Percentiles rank a stretch among this genome's conserved stretches.
Evolutionary conservation across 2,329 filamentous ascomycete species (phyloP).

Genomic region (Penicillium griseofulvum): DNA sequence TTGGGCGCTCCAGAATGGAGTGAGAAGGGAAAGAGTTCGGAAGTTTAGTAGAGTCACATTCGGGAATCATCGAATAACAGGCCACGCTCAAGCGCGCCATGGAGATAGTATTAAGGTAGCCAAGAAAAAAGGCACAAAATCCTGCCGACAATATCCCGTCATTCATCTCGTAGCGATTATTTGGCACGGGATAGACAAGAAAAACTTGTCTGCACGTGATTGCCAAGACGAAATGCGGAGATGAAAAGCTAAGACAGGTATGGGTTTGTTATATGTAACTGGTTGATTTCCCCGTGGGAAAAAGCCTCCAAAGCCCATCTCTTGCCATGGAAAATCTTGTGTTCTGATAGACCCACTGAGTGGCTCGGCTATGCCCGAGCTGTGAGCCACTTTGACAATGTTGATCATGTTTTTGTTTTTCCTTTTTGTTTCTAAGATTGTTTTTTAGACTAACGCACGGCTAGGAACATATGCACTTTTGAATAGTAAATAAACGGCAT

Average conservation of each 20-base stretch:
- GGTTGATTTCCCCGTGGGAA: constrained; percentile 1
- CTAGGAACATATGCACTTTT: neutral
- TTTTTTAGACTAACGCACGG: neutral
- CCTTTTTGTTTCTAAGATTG: neutral
- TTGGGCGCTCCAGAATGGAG: neutral
- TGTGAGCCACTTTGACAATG: neutral
- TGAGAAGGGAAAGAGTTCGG: neutral
- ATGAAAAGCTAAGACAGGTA: neutral
- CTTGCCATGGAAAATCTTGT: neutral
- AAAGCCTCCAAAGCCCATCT: neutral
- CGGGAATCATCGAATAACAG: neutral
- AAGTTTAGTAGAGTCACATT: neutral
- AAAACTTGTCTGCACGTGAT: neutral
- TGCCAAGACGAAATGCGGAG: neutral
- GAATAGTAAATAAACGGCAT: neutral
- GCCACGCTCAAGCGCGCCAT: neutral
- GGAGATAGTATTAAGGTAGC: neutral
- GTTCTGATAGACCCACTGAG: neutral
- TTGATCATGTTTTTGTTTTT: neutral
- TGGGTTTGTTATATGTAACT: neutral
- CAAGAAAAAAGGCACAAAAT: neutral
- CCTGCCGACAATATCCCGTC: constrained; percentile 1
- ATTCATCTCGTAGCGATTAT: neutral
- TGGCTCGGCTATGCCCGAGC: constrained; percentile 2
- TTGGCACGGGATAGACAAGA: neutral